phyloP scores from a whole-genome alignment of 2,329 filamentous ascomycete genomes.

The Nemania diffusa region DNA sequence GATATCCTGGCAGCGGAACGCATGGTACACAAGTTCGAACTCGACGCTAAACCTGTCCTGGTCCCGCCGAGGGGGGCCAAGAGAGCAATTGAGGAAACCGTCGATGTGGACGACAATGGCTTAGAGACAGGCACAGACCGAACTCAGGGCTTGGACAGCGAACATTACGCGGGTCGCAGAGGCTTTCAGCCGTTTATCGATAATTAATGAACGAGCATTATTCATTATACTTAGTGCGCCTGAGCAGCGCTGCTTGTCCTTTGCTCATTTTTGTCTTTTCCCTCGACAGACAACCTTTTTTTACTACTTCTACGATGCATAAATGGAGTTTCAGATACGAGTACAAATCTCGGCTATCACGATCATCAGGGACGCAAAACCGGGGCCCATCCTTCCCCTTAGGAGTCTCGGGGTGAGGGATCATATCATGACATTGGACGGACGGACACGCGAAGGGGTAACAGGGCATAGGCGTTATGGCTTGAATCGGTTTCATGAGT shows the following conservation, averaged over 20 bases:
- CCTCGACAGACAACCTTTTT: background rate
- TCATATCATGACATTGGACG: background rate
- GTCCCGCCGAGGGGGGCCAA: constrained; percentile 17
- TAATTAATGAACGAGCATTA: background rate
- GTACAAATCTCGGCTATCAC: background rate
- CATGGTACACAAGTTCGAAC: constrained; percentile 45
- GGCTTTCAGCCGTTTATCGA: constrained; percentile 34
- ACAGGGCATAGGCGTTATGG: background rate
- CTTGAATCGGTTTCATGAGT: background rate
- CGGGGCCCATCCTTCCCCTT: background rate
- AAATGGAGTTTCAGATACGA: background rate
- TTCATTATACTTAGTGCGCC: background rate
- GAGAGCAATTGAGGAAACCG: constrained; percentile 34
- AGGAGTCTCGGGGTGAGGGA: background rate
- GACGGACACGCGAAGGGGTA: background rate
- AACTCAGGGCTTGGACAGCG: constrained; percentile 21
- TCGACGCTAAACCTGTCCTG: too few relatives aligned
- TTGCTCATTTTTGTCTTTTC: background rate
- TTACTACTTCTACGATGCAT: background rate
- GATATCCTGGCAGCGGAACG: constrained; percentile 65
- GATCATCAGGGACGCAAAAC: background rate
- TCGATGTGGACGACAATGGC: constrained; percentile 29
- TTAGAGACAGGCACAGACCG: constrained; percentile 19
- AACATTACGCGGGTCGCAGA: constrained; percentile 31
- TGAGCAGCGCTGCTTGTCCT: background rate